Evolutionary conservation across 106 monocot species (phyloP).

Genomic region (Alisma plantagoaquatica): DNA sequence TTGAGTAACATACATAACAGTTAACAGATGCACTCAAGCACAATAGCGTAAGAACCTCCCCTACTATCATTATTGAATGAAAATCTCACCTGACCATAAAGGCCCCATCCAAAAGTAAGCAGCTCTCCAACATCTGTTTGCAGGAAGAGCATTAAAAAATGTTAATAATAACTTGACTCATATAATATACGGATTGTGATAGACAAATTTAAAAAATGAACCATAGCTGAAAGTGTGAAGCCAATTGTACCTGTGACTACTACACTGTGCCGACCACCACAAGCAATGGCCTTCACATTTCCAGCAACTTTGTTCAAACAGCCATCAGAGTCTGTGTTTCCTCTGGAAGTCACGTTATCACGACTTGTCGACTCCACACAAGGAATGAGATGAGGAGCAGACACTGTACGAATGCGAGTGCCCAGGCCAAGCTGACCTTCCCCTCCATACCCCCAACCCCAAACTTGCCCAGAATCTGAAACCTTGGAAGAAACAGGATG

Average conservation of each 20-base stretch:
- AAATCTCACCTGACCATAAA: conserved; percentile 87
- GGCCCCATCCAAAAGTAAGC: conserved; percentile 98
- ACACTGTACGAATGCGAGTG: conserved; percentile 71
- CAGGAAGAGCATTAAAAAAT: conserved; percentile 1
- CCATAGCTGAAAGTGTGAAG: too few species aligned
- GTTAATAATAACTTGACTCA: too few species aligned
- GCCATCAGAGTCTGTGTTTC: not conserved
- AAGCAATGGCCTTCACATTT: conserved; percentile 83
- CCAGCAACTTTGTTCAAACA: conserved; percentile 14
- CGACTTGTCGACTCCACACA: conserved; percentile 55
- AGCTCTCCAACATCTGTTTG: conserved; percentile 73
- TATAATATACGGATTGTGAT: too few species aligned
- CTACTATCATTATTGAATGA: too few species aligned
- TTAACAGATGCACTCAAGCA: too few species aligned
- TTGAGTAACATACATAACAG: too few species aligned
- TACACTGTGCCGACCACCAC: conserved; percentile 97
- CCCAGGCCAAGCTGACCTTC: conserved; percentile 98
- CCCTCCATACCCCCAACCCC: conserved; percentile 99
- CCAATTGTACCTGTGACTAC: conserved; percentile 63
- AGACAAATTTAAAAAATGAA: too few species aligned
- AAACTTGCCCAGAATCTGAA: conserved; percentile 91
- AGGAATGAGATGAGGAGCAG: conserved; percentile 82
- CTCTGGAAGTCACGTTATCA: conserved; percentile 14
- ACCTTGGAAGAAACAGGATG: conserved; percentile 34
- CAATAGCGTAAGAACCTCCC: too few species aligned